Conservation (phyloP, 441 rosid genomes). For the Rhodomyrtus psidioides region DNA sequence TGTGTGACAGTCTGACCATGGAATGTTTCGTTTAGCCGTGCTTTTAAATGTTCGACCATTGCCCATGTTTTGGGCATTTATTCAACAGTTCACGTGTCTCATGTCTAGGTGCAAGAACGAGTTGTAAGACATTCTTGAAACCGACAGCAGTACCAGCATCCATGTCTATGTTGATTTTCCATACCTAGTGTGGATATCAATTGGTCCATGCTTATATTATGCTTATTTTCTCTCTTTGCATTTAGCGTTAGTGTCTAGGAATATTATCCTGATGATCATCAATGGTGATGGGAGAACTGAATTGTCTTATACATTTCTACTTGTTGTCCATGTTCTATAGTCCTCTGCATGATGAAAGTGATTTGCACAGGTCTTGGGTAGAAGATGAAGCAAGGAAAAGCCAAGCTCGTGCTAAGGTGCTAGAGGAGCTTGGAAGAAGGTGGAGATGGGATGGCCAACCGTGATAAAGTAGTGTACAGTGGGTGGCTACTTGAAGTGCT, state of each 20-base stretch:
- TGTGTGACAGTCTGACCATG: background rate
- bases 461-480: conserved; percentile 4
- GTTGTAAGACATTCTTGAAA: background rate
- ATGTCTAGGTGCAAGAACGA: background rate
- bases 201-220: background rate
- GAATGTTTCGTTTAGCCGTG: background rate
- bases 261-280: background rate
- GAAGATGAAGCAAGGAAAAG: conserved; percentile 92
- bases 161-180: background rate
- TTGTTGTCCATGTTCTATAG: background rate
- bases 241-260: background rate
- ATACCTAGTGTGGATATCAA: background rate
- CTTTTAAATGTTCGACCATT: background rate
- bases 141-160: background rate
- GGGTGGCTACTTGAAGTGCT: background rate
- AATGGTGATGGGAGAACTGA: background rate
- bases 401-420: conserved; percentile 82
- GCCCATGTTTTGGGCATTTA: background rate
- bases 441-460: conserved; percentile 71
- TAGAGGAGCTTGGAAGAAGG: conserved; percentile 74
- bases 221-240: background rate
- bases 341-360: background rate
- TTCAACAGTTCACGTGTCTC: background rate
- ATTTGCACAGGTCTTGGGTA: conserved; percentile 70
- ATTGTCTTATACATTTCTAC: background rate